Percentiles rank a stretch among this genome's conserved stretches.
phyloP scores from a whole-genome alignment of 148 eudicot species.

The Diospyros lotus region DNA sequence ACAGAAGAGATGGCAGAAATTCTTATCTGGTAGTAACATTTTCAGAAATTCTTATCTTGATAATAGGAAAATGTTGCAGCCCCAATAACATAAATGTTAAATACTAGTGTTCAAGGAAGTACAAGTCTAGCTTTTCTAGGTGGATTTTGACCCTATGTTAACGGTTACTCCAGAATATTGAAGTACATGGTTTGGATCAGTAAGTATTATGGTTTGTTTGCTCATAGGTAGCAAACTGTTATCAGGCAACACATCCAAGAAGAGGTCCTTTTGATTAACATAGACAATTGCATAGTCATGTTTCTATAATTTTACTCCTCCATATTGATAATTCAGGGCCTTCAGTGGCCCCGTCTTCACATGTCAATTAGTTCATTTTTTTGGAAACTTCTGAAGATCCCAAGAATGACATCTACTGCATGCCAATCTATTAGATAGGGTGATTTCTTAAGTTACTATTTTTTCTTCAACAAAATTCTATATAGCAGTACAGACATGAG shows the following conservation, averaged over 20 bases:
- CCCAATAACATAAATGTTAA: neutral
- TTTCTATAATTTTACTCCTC: neutral
- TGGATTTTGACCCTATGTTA: neutral
- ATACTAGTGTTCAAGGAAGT: neutral
- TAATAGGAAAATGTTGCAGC: neutral
- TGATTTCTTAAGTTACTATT: conserved; percentile 1
- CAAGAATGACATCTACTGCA: neutral
- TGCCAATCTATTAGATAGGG: neutral
- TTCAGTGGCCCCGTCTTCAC: neutral
- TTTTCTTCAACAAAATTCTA: neutral
- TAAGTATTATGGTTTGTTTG: conserved; percentile 1
- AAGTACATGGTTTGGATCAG: neutral
- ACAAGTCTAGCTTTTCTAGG: neutral
- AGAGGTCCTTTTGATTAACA: neutral
- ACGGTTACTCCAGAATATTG: neutral
- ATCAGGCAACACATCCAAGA: neutral
- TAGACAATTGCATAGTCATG: neutral
- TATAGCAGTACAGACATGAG: no score
- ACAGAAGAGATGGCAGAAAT: neutral
- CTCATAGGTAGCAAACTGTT: conserved; percentile 1
- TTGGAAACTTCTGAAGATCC: neutral
- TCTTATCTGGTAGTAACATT: neutral
- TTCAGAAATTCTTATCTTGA: conserved; percentile 1
- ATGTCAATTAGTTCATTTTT: neutral
- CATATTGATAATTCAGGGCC: neutral